These are phyloP conservation scores for Aristolochia fimbriata DNA, from an alignment of 164 flowering plant species.

Conservation along the genomic window DNA sequence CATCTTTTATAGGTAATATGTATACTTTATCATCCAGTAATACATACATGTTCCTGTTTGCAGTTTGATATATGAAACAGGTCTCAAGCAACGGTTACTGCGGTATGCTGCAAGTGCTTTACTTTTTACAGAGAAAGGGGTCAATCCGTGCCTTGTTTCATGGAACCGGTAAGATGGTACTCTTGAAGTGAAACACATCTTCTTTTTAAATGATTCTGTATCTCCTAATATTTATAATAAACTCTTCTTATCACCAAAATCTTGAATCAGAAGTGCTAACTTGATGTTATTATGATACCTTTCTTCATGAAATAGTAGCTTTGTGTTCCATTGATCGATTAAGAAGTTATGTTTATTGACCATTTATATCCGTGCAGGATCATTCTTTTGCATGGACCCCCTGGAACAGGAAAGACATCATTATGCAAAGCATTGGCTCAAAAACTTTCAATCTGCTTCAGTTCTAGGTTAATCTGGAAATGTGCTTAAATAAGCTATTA, in stretches of 20 bases:
- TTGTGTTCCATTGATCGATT: background rate
- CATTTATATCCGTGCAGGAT: conserved; percentile 35
- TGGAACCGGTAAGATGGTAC: conserved; percentile 73
- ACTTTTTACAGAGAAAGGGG: conserved; percentile 89
- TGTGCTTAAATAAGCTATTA: background rate
- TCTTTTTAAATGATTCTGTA: background rate
- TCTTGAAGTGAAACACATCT: background rate
- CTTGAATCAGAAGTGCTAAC: background rate
- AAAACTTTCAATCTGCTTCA: conserved; percentile 82
- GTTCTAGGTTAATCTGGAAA: conserved; percentile 37
- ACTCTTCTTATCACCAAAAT: no score
- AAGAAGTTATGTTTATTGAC: background rate
- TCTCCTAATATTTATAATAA: no score
- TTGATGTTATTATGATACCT: background rate
- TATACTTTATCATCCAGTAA: no score
- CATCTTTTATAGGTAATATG: no score
- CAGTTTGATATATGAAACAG: conserved; percentile 93
- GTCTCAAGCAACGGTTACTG: conserved; percentile 85
- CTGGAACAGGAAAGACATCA: conserved; percentile 98
- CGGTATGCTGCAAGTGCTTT: conserved; percentile 93
- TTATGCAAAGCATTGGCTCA: conserved; percentile 96
- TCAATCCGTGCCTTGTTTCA: conserved; percentile 82
- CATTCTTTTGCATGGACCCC: conserved; percentile 96
- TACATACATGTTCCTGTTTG: conserved; percentile 7
- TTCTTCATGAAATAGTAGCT: background rate